A percentile compares a stretch with the other conserved stretches of the same genome.
These are phyloP conservation scores for Tilletia indica DNA, from an alignment of 1,284 basidiomycete species.

Conservation along the genomic window DNA sequence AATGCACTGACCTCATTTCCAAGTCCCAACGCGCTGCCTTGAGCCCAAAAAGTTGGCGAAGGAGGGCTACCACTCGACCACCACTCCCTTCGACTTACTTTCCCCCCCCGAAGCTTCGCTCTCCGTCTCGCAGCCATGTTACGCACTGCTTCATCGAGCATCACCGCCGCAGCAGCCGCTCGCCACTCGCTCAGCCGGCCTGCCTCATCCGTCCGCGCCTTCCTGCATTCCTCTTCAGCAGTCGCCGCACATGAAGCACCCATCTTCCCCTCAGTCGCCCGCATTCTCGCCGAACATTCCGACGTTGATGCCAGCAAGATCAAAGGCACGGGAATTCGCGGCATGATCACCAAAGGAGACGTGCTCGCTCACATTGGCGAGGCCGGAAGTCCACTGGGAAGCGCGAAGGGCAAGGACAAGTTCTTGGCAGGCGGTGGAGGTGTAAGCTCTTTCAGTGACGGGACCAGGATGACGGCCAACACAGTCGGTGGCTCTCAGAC, in stretches of 20 bases:
- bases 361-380: slow-evolving; percentile 56
- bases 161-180: too few relatives aligned
- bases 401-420: slow-evolving; percentile 32
- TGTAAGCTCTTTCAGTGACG: slow-evolving; percentile 3
- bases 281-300: slow-evolving; percentile 48
- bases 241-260: neutral
- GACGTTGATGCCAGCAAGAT: slow-evolving; percentile 53
- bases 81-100: too few relatives aligned
- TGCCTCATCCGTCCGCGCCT: too few relatives aligned
- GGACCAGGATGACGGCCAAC: neutral
- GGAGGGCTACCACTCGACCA: too few relatives aligned
- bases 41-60: too few relatives aligned
- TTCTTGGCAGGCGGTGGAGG: slow-evolving; percentile 16
- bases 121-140: too few relatives aligned
- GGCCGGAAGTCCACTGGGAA: slow-evolving; percentile 42
- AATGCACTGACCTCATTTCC: too few relatives aligned
- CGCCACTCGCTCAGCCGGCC: too few relatives aligned
- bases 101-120: too few relatives aligned
- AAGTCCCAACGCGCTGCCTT: too few relatives aligned
- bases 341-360: slow-evolving; percentile 59
- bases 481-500: neutral
- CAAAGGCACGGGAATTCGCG: slow-evolving; percentile 57
- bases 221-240: neutral
- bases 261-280: slow-evolving; percentile 55
- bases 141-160: too few relatives aligned